Base-by-base conservation (phyloP, 2,329 filamentous ascomycete genomes). In the Drechslerella stenobrocha region DNA sequence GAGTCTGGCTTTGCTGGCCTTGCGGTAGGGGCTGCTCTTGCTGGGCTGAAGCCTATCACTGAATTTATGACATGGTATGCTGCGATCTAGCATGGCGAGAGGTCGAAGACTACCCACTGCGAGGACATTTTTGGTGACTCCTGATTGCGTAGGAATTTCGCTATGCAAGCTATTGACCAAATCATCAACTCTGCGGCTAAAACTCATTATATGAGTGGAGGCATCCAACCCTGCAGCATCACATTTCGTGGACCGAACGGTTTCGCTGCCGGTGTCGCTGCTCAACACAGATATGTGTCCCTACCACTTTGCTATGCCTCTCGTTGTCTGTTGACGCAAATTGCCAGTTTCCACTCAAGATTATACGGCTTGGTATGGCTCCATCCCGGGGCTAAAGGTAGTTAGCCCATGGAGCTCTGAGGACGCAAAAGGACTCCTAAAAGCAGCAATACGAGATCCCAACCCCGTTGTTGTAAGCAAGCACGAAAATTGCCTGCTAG, bases 111-210 rank as follows among this genome's bases (percentile, higher is more conserved):
- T 15, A 7, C 3, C 30, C 13, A 30, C 20, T 6, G 3, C 23
- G 20, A 50, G 7, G 15, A 20, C 20, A 20, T 13, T 13, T 24
- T 2, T 44, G 34, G 34, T 47, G 35, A 18, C n/a, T 11, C 15
- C 34, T 45, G 44, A 28, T 18, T 35, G 6, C n/a, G 34, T 11
- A 66, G 69, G 69, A 98, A 98, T 85, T 97, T 97, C 77, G 92
- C 93, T 79, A 98, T 98, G 93, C 93, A 98, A 82, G 90, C 93
- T 77, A 98, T 98, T 79, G 93, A 98, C 78, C 93, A 98, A 79
- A 89, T 98, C 77, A 91, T 98, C 85, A 98, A 98, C 86, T 97
- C 92, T 50, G 93, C 83, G 74, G 93, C 90, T 76, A 98, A 98
- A 84, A 98, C 93, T 61, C 92, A 98, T 76, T 98, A 98, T 83